Percentiles rank a stretch among this genome's conserved stretches.
Conservation (phyloP, 2,329 filamentous ascomycete species). For the Plectosphaerella cucumerina region DNA sequence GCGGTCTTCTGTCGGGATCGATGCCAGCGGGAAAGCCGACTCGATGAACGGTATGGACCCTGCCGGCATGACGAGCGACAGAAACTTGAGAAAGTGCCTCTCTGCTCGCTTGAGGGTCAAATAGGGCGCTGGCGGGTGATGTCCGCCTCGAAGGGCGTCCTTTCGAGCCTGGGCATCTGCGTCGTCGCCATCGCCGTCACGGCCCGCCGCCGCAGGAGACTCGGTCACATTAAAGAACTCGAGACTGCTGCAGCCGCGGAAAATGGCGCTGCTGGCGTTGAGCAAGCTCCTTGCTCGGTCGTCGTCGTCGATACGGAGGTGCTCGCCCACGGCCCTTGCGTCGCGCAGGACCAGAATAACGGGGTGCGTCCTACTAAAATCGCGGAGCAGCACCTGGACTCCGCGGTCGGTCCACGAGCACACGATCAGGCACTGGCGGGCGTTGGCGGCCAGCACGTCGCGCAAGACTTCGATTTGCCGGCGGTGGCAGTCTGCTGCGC, state of each 20-base stretch:
- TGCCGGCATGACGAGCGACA: conserved; percentile 55
- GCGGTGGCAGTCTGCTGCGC: conserved; percentile 56
- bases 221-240: conserved; percentile 76
- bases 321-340: conserved; percentile 57
- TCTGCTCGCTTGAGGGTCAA: conserved; percentile 65
- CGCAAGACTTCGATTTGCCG: conserved; percentile 60
- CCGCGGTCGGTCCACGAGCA: conserved; percentile 67
- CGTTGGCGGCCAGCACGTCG: conserved; percentile 54
- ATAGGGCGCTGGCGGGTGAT: conserved; percentile 49
- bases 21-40: conserved; percentile 61
- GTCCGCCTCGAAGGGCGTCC: not conserved
- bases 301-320: conserved; percentile 53
- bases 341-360: conserved; percentile 69
- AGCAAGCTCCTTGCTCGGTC: conserved; percentile 55
- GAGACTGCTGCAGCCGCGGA: conserved; percentile 65
- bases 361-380: conserved; percentile 61
- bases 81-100: conserved; percentile 64
- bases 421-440: conserved; percentile 62
- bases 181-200: not conserved
- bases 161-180: conserved; percentile 14
- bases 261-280: conserved; percentile 51
- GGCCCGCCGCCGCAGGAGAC: conserved; percentile 17
- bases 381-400: conserved; percentile 54
- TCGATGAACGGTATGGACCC: conserved; percentile 55
- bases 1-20: conserved; percentile 54